phyloP scores from a whole-genome alignment of 805 yeast genomes.

The Starmerella vaccinii region DNA sequence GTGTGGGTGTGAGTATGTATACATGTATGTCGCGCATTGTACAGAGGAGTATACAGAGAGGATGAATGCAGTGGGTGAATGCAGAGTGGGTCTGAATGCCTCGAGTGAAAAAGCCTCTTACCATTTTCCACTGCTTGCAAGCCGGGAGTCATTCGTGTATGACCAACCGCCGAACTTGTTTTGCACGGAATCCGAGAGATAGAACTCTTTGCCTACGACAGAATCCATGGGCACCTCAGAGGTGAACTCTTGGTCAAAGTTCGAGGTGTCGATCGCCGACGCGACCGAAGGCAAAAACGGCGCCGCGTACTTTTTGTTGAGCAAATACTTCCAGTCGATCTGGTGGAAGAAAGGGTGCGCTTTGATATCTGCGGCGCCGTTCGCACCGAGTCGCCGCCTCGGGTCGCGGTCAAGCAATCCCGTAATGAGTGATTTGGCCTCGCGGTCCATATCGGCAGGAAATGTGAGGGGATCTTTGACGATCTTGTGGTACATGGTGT shows the following conservation, averaged over 20 bases:
- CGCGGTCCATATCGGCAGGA: slow-evolving; percentile 77
- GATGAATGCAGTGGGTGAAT: neutral
- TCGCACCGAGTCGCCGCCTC: slow-evolving; percentile 56
- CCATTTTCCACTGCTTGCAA: slow-evolving; percentile 31
- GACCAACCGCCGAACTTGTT: slow-evolving; percentile 99
- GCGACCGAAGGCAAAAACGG: slow-evolving; percentile 90
- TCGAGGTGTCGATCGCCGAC: slow-evolving; percentile 78
- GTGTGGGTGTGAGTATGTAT: neutral
- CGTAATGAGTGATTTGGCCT: slow-evolving; percentile 69
- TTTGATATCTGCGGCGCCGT: slow-evolving; percentile 78
- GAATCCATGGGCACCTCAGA: slow-evolving; percentile 89
- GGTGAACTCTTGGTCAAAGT: slow-evolving; percentile 81
- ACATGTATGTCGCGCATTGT: slow-evolving; percentile 4
- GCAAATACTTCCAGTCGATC: slow-evolving; percentile 78
- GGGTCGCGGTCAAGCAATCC: slow-evolving; percentile 82
- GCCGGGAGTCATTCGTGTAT: slow-evolving; percentile 37
- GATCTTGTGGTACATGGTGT: slow-evolving; percentile 88
- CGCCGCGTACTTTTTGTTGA: slow-evolving; percentile 81
- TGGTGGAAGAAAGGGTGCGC: slow-evolving; percentile 76
- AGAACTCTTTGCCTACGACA: slow-evolving; percentile 71
- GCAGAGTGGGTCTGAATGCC: neutral
- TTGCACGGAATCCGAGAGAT: slow-evolving; percentile 87
- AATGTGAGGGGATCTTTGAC: slow-evolving; percentile 78
- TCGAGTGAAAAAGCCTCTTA: slow-evolving; percentile 4
- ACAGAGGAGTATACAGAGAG: neutral